Evolutionary conservation across 352 stramenopile genomes (phyloP), one percentile per base, ranked within the genome.

Genomic region (Blastocystis sp.): DNA sequence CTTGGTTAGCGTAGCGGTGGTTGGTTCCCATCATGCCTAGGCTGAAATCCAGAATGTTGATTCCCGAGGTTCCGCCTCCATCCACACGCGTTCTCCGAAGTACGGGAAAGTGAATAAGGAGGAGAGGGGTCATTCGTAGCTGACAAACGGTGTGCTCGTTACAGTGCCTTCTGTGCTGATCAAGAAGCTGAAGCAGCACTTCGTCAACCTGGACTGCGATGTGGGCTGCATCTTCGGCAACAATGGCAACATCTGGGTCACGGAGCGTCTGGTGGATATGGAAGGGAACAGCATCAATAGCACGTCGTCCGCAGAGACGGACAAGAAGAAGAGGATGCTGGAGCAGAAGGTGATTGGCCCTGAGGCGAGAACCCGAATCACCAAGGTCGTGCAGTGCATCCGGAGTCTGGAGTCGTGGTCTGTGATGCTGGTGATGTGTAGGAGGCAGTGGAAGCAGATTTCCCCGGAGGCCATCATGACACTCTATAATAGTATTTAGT

Each of bases 161-260:
- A n/a, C 45, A n/a, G 78, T 88, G 10, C 78, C 78, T 21, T 79
- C 59, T 43, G 78, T 79, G 28, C 40, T 88, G 54, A 61, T 88
- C 34, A 88, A 88, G 60, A 69, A 57, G 28, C 60, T 88, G 68
- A 79, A 76, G 10, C 78, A 88, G 43, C 78, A 88, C 54, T 79
- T 76, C 45, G 64, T 88, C 2, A 88, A 76, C 34, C 68, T 88
- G 17, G 57, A 69, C 34, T 88, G 78, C 68, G 61, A 38, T 63
- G 68, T 88, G 38, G 45, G 68, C 54, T 79, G 64, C 60, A 88
- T 88, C 52, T 6, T 88, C 40, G 78, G 78, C 6, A 77, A 88
- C 60, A 88, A 88, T 42, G 78, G 78, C 4, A 78, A 60, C 43
- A 88, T 88, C 54, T 88, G 78, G 78, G 68, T 88, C 17, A 74